phyloP scores from a whole-genome alignment of 2,329 filamentous ascomycete genomes.

The Uncinocarpus reesii region DNA sequence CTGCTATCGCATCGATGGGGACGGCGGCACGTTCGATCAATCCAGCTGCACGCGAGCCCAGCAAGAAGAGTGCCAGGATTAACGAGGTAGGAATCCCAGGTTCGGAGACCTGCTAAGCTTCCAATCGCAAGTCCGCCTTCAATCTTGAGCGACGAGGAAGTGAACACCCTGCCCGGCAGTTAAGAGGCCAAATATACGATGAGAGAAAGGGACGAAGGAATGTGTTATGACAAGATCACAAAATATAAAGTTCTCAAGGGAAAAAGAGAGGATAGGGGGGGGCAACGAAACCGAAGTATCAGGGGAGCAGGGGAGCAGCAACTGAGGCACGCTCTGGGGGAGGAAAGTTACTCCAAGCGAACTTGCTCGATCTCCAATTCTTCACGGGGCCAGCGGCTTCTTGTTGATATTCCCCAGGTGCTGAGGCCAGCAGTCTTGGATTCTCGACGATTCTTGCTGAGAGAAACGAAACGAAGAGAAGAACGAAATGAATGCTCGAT shows the following conservation, averaged over 20 bases:
- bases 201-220: conserved; percentile 15
- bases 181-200: conserved; percentile 17
- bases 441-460: conserved; percentile 1
- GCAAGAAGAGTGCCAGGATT: conserved; percentile 20
- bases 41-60: conserved; percentile 19
- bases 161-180: conserved; percentile 14
- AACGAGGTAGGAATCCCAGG: neutral
- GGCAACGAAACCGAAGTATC: neutral
- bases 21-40: neutral
- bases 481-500: neutral
- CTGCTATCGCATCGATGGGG: conserved; percentile 1
- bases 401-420: neutral
- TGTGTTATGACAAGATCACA: neutral
- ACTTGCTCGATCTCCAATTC: neutral
- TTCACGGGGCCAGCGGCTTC: neutral
- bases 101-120: neutral
- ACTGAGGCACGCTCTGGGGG: neutral
- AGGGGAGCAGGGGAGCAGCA: conserved; percentile 1
- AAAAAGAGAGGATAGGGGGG: conserved; percentile 1
- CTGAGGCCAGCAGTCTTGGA: conserved; percentile 8
- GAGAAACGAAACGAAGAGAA: conserved; percentile 1
- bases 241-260: conserved; percentile 7
- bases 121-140: neutral
- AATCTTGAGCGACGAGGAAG: conserved; percentile 11
- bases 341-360: conserved; percentile 1